phyloP scores from a whole-genome alignment of 495 filamentous ascomycete genomes.

The Annulohypoxylon maeteangense region DNA sequence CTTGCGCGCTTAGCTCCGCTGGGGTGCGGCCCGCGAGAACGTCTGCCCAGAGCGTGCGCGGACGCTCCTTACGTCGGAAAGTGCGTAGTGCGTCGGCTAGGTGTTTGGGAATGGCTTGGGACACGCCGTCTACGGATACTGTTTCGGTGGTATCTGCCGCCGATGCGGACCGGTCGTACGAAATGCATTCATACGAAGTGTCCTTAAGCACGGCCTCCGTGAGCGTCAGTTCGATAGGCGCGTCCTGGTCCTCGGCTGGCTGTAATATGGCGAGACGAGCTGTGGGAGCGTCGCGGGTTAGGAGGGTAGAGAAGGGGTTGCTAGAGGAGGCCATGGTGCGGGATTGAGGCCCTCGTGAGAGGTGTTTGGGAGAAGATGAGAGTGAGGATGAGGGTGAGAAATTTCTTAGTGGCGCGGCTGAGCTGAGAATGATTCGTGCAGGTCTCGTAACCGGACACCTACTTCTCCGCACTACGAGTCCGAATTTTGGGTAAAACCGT shows the following conservation, averaged over 20 bases:
- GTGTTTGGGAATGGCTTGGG: slow-evolving; percentile 25
- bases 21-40: slow-evolving; percentile 37
- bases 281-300: neutral
- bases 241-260: slow-evolving; percentile 28
- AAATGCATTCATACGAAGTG: slow-evolving; percentile 44
- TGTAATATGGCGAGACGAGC: slow-evolving; percentile 36
- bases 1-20: slow-evolving; percentile 40
- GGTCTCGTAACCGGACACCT: neutral
- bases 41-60: slow-evolving; percentile 44
- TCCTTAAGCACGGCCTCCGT: slow-evolving; percentile 33
- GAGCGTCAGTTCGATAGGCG: slow-evolving; percentile 33
- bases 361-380: neutral
- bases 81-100: slow-evolving; percentile 38
- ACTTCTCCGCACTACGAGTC: neutral
- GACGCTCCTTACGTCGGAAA: slow-evolving; percentile 38
- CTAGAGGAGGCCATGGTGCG: slow-evolving; percentile 9
- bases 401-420: neutral
- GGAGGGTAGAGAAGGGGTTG: slow-evolving; percentile 28
- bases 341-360: neutral
- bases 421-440: neutral
- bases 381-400: neutral
- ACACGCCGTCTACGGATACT: slow-evolving; percentile 28
- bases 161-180: slow-evolving; percentile 38
- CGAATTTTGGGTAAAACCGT: neutral
- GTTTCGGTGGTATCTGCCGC: neutral